Base-by-base conservation (phyloP, 495 filamentous ascomycete genomes). In the Neurospora tetrasperma region DNA sequence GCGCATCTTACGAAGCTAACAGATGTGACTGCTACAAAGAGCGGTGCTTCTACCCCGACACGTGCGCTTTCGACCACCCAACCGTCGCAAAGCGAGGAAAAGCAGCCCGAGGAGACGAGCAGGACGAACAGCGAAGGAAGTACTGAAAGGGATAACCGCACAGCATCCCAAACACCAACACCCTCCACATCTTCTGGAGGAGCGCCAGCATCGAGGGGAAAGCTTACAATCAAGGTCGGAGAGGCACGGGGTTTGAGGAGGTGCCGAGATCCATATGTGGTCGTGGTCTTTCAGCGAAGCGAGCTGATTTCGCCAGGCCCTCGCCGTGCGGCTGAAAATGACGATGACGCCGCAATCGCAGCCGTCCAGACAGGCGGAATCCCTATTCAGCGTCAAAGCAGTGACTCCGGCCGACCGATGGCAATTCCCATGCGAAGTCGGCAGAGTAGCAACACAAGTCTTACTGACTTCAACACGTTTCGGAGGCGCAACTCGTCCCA, bases 391-490 rank as follows among this genome's bases (percentile, higher is more conserved):
- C 84, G 90, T 42, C 86, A 90, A 41, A 90, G 89, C 43, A 92
- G 90, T 75, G 93, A 96, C 69, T 88, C 88, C 6, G 93, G 93
- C 27, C 86, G 90, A 71, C 75, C 94, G 18, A 97, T 97, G 89
- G 92, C 96, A 20, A 98, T 99, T 76, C 96, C 96, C 3, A 97
- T 97, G 92, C 90, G 90, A 77, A 97, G 93, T 79, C 89, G 96
- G 31, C 95, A 98, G 78, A 97, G 94, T 82, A 98, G 96, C 81
- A 91, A 94, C 80, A 97, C 94, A 54, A 96, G 94, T 78, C 80
- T 91, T 46, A 83, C 86, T 12, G 93, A 96, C 69, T 86, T 88
- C 78, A 87, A 87, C 68, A 90, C 92, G 18, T 88, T 90, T 77
- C 91, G 92, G 79, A 88, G 82, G 70, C 85, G 85, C 71, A 76